Evolutionary conservation across 1,284 basidiomycete species (phyloP), one percentile per base, ranked within the genome.

Genomic region (Microbotryum silenes-acaulis): DNA sequence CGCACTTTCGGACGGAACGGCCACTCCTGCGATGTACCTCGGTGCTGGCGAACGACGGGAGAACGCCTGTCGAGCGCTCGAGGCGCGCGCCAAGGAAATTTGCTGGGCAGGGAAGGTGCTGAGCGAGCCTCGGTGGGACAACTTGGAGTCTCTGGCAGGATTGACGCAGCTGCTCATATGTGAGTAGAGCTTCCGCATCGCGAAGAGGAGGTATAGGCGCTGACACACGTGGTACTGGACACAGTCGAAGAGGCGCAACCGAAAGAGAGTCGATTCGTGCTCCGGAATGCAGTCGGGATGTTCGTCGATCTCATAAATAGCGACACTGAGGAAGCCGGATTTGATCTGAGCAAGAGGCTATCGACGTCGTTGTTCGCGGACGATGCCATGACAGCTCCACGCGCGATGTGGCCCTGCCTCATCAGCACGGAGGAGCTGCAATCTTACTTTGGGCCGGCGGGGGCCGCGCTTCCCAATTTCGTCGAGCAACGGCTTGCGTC

Each of bases 161-260:
- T 53, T 68, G 48, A 61, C 60, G 5, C 66, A 68, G 54, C 48
- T 67, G 1, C 42, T 67, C 14, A 67, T 65, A 21, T 65, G 66
- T 65, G 21, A n/a, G 5, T 33, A 14, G 21, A 31, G n/a, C 46
- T 16, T 42, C 9, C 27, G 27, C 23, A 3, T 37, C 20, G n/a
- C 23, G 10, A 21, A 57, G 27, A 31, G 45, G 48, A 51, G 51
- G 37, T 37, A 9, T 51, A 14, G 23, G 21, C 25, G 20, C 60
- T 56, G 47, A 42, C 12, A 10, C 16, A 12, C 37, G 1, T 18
- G 20, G 29, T 25, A 6, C 31, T 6, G 8, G 12, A 42, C 18
- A 21, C 48, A 62, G 61, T 60, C 46, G 60, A 60, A 49, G 62
- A 61, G 27, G 50, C 63, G 2, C 42, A 59, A 1, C 61, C 64